Base-by-base conservation (phyloP, 73 alveolate species). In the Symbiodinium pilosum region DNA sequence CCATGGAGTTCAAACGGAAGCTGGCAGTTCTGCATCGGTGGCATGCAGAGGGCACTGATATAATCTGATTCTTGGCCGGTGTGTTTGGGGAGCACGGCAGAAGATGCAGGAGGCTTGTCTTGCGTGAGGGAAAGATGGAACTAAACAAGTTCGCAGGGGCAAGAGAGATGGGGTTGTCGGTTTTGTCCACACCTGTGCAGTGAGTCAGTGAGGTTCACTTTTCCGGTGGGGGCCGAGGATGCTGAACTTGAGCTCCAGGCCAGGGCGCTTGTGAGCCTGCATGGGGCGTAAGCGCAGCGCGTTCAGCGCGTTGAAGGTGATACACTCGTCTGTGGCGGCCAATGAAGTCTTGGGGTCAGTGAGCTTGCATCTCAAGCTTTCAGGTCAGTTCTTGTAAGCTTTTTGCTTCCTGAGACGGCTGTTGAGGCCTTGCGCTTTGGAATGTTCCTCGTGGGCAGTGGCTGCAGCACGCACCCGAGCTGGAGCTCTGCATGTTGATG, bases 131-230 rank as follows among this genome's bases (percentile, higher is more conserved):
- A 54, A 54, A 54, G n/a, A n/a, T n/a, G n/a, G n/a, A n/a, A n/a
- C n/a, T n/a, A n/a, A n/a, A n/a, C n/a, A n/a, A n/a, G n/a, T n/a
- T n/a, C n/a, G n/a, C n/a, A n/a, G n/a, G n/a, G n/a, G n/a, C n/a
- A n/a, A n/a, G n/a, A n/a, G n/a, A n/a, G n/a, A n/a, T n/a, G n/a
- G n/a, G n/a, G n/a, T n/a, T n/a, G n/a, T n/a, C n/a, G n/a, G n/a
- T n/a, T n/a, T n/a, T n/a, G n/a, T n/a, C n/a, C n/a, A n/a, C n/a
- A n/a, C n/a, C n/a, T n/a, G n/a, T 51, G 1, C 68, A n/a, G n/a
- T n/a, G n/a, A n/a, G n/a, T n/a, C n/a, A n/a, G 83, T 12, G 43
- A 88, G 95, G 95, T 88, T 88, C 36, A 88, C 95, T 40, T 64
- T 88, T 34, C 95, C 95, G 18, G 95, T 88, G 86, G 73, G 59